These are phyloP conservation scores for Rhizopogon rudus DNA, from an alignment of 768 basidiomycete genomes.

Conservation along the genomic window DNA sequence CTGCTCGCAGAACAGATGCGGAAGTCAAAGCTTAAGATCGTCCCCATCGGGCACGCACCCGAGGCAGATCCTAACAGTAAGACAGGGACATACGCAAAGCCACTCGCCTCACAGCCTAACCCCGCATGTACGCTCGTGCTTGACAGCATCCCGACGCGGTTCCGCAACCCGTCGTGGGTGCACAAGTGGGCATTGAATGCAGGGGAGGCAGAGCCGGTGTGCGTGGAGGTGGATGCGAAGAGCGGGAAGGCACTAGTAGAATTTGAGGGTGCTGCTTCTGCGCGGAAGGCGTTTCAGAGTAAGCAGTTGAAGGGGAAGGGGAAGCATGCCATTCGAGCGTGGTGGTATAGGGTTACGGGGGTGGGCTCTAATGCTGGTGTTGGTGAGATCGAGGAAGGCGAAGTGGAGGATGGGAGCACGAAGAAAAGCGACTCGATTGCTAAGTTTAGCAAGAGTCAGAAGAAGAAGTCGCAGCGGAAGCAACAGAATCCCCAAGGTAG, in stretches of 20 bases:
- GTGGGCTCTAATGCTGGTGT: slow-evolving; percentile 1
- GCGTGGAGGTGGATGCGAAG: slow-evolving; percentile 36
- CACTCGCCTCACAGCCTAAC: slow-evolving; percentile 29
- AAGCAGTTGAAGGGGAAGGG: slow-evolving; percentile 37
- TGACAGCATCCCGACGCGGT: slow-evolving; percentile 48
- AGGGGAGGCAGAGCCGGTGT: slow-evolving; percentile 32
- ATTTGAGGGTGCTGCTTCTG: slow-evolving; percentile 40
- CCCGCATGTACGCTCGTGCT: slow-evolving; percentile 50
- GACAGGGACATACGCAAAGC: slow-evolving; percentile 40
- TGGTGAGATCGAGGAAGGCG: slow-evolving; percentile 11
- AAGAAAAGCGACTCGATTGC: not conserved
- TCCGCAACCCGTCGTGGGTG: slow-evolving; percentile 38
- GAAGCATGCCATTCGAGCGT: slow-evolving; percentile 8
- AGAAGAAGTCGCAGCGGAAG: not conserved
- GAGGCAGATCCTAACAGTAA: slow-evolving; percentile 41
- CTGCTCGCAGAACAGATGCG: not conserved
- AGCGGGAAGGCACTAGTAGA: slow-evolving; percentile 46
- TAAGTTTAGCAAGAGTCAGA: slow-evolving; percentile 2
- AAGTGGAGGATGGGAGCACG: slow-evolving; percentile 5
- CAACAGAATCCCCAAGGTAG: not conserved
- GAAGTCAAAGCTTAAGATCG: slow-evolving; percentile 2
- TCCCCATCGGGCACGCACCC: slow-evolving; percentile 40
- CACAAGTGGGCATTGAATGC: slow-evolving; percentile 39
- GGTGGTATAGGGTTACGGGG: slow-evolving; percentile 11
- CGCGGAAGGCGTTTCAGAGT: slow-evolving; percentile 39